Evolutionary conservation across 1,139 yeast genomes (phyloP), one percentile per base, ranked within the genome.

Genomic region (Ogataea hybrid): DNA sequence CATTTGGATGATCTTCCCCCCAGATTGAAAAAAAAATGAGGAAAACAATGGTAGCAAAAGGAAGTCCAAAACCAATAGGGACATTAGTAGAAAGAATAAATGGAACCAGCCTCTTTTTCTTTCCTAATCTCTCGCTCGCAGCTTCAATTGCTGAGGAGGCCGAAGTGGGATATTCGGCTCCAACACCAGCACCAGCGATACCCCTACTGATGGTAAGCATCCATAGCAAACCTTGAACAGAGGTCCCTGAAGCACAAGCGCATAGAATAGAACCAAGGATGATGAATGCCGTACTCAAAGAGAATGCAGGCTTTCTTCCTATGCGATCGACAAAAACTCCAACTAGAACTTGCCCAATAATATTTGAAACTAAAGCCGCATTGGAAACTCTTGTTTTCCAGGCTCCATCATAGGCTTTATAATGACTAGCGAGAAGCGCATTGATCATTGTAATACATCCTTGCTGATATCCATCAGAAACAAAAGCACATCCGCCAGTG

Each of bases 161-260:
- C 0, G 84, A 77, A 2, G 85, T 79, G 3, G 86, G 85, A 50
- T 77, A 77, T 53, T 77, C 82, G 18, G 88, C 88, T 45, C 90
- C 90, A 48, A 83, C 75, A 45, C 90, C 90, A 48, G 81, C 76
- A 39, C 90, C 90, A 37, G 84, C 77, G 17, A 79, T 71, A 51
- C 88, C 88, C 61, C 89, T 69, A 44, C 77, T 67, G 25, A 82
- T 76, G 35, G 79, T 73, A 56, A 83, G 68, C 87, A 83, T 81
- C 89, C 89, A 83, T 30, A 45, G 45, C 18, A 46, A 12, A 4
- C 74, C 75, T n/a, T 63, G 52, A 12, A 60, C 61, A 18, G 72
- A 56, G 3, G 42, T 52, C 25, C 78, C 78, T 46, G 71, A 74
- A 17, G 78, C 58, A 12, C 77, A 76, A 23, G 79, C 78, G 64